Percentiles rank a stretch among this genome's conserved stretches.
These are phyloP conservation scores for Hymenoscyphus occultus DNA, from an alignment of 2,329 filamentous ascomycete genomes.

Conservation along the genomic window DNA sequence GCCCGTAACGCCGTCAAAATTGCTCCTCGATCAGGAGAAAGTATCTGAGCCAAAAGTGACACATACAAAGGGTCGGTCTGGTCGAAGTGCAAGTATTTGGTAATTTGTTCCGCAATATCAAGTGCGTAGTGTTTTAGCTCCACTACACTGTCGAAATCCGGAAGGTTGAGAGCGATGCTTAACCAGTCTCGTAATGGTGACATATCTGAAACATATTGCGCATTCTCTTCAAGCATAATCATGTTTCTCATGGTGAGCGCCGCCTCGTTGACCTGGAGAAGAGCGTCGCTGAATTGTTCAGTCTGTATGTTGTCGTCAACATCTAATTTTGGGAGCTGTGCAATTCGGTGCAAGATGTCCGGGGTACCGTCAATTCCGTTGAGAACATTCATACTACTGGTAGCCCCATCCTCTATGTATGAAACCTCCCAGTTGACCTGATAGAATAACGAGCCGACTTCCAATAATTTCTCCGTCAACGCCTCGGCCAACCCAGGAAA, in stretches of 20 bases:
- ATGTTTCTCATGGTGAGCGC: conserved; percentile 89
- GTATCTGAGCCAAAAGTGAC: conserved; percentile 63
- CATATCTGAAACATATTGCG: conserved; percentile 72
- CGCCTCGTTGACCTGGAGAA: conserved; percentile 81
- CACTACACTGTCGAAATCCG: conserved; percentile 65
- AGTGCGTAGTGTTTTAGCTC: conserved; percentile 90
- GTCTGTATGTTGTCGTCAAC: conserved; percentile 69
- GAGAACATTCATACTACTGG: conserved; percentile 50
- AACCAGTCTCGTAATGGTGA: conserved; percentile 76
- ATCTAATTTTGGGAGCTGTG: conserved; percentile 56
- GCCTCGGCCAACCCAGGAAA: conserved; percentile 87
- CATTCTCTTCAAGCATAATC: conserved; percentile 90
- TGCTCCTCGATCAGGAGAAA: conserved; percentile 73
- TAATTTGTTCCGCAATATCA: conserved; percentile 88
- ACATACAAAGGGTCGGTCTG: conserved; percentile 75
- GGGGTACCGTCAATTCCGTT: conserved; percentile 66
- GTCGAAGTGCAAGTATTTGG: conserved; percentile 72
- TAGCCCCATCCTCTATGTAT: conserved; percentile 61
- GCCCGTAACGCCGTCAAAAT: conserved; percentile 79
- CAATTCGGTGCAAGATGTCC: conserved; percentile 70
- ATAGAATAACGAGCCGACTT: conserved; percentile 76
- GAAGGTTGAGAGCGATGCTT: conserved; percentile 77
- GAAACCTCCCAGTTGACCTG: conserved; percentile 77
- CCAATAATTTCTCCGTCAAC: conserved; percentile 78
- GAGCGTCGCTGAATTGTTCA: conserved; percentile 63